Evolutionary conservation across 2,329 filamentous ascomycete genomes (phyloP), one percentile per base, ranked within the genome.

Genomic region (Aspergillus ibericus): DNA sequence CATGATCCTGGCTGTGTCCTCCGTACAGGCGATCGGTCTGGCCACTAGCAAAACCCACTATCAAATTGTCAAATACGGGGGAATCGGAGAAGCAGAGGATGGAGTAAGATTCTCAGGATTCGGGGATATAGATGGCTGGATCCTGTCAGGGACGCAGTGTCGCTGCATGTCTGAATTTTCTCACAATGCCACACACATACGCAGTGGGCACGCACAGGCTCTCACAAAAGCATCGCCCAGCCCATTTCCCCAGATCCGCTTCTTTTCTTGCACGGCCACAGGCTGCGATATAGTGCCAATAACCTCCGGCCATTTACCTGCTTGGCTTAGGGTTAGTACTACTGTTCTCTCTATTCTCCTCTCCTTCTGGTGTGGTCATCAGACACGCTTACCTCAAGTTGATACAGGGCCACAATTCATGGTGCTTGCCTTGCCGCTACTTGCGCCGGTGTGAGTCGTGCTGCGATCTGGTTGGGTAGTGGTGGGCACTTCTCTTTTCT

Each of bases 181-280:
- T 46, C 44, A 25, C 58, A 65, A 65, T 65, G 63, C 63, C 62
- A 66, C 63, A 62, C 63, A 64, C 62, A 58, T 57, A 61, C 48
- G 40, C 56, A 63, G 55, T 47, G 59, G 44, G 57, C 61, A 63
- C 63, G 59, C 64, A 66, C 62, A 50, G 55, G 49, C 50, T 59
- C 63, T 68, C 65, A 61, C 63, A 62, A 68, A 63, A 62, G 54
- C 56, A 64, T 65, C 61, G 55, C 60, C 63, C 67, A 66, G 65
- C 63, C 68, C 62, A 61, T 67, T 64, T 69, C 68, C 66, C 64
- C 65, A 66, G 68, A 64, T 68, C 65, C 60, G 66, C 59, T 63
- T 62, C 60, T 56, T 65, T 62, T 55, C 48, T 59, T 58, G 48
- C 55, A 56, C 54, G 56, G 57, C 38, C 54, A 61, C 59, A 59